Evolutionary conservation across 768 basidiomycete genomes (phyloP).

Genomic region (Zangia roseola): DNA sequence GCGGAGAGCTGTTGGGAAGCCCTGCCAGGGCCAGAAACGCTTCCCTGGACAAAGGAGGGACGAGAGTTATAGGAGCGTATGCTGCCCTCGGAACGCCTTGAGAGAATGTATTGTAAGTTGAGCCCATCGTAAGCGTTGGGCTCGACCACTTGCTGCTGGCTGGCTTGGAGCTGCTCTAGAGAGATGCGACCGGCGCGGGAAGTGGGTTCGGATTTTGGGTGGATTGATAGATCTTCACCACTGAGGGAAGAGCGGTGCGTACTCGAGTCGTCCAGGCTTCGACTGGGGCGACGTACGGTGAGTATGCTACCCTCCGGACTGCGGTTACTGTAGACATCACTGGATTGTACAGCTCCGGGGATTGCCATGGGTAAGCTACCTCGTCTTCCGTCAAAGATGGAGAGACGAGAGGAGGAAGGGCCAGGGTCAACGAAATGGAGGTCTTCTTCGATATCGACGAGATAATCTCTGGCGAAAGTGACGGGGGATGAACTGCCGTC

Average conservation of each 20-base stretch:
- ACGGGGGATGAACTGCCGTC: constrained; percentile 38
- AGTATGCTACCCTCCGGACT: constrained; percentile 57
- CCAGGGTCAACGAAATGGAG: constrained; percentile 24
- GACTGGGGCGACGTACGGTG: constrained; percentile 60
- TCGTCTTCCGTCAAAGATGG: constrained; percentile 34
- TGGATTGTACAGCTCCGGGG: constrained; percentile 34
- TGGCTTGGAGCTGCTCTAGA: constrained; percentile 39
- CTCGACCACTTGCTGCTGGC: constrained; percentile 13
- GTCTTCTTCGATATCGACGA: constrained; percentile 35
- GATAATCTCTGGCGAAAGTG: constrained; percentile 41
- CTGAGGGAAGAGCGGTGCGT: constrained; percentile 16
- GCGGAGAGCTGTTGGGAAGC: constrained; percentile 30
- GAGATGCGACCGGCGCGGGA: constrained; percentile 51
- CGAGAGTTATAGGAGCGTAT: constrained; percentile 31
- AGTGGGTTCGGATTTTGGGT: constrained; percentile 48
- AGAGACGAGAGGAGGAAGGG: constrained; percentile 25
- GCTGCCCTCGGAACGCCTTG: constrained; percentile 32
- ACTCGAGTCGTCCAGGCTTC: constrained; percentile 53
- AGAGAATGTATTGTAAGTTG: constrained; percentile 45
- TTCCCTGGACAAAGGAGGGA: constrained; percentile 16
- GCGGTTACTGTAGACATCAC: constrained; percentile 32
- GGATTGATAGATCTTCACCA: constrained; percentile 25
- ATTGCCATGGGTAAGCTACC: constrained; percentile 66
- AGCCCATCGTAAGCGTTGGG: constrained; percentile 35
- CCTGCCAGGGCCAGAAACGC: neutral